A percentile compares a stretch with the other conserved stretches of the same genome.
These are phyloP conservation scores for Claviceps pazoutovae DNA, from an alignment of 2,329 filamentous ascomycete species.

Conservation along the genomic window DNA sequence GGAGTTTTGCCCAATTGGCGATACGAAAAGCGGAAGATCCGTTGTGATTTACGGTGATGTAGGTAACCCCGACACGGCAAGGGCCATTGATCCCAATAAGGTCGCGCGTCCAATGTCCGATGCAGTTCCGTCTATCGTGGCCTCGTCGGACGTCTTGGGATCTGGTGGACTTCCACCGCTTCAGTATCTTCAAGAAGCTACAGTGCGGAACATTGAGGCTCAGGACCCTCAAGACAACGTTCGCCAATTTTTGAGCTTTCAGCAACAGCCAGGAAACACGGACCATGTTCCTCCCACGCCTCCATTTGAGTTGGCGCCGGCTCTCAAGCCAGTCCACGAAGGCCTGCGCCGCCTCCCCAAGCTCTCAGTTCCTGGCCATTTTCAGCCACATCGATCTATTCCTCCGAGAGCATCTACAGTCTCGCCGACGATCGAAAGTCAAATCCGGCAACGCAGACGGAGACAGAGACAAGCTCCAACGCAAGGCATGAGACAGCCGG, in stretches of 20 bases:
- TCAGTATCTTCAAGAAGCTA: slow-evolving; percentile 58
- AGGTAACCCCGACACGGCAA: slow-evolving; percentile 56
- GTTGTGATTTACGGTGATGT: slow-evolving; percentile 69
- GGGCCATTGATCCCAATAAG: slow-evolving; percentile 40
- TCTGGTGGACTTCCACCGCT: slow-evolving; percentile 49
- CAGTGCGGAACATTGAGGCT: slow-evolving; percentile 52
- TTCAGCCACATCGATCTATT: slow-evolving; percentile 15
- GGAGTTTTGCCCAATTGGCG: slow-evolving; percentile 56
- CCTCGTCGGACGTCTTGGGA: slow-evolving; percentile 81
- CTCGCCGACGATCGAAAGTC: slow-evolving; percentile 13
- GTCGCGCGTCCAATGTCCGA: slow-evolving; percentile 57
- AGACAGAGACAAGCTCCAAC: slow-evolving; percentile 14
- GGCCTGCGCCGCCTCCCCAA: slow-evolving; percentile 47
- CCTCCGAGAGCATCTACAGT: slow-evolving; percentile 15
- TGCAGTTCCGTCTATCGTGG: slow-evolving; percentile 67
- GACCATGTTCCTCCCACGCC: slow-evolving; percentile 54
- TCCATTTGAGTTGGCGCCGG: slow-evolving; percentile 50
- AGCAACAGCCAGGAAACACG: slow-evolving; percentile 38
- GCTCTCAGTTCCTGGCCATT: slow-evolving; percentile 40
- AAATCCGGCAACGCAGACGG: slow-evolving; percentile 12
- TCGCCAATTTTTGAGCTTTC: slow-evolving; percentile 78
- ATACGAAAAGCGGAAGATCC: slow-evolving; percentile 41
- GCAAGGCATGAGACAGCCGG: slow-evolving; percentile 10
- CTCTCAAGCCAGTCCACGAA: slow-evolving; percentile 32
- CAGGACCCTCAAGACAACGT: slow-evolving; percentile 88